Conservation (phyloP, 2,329 filamentous ascomycete species). For the Fusarium staphyleae region DNA sequence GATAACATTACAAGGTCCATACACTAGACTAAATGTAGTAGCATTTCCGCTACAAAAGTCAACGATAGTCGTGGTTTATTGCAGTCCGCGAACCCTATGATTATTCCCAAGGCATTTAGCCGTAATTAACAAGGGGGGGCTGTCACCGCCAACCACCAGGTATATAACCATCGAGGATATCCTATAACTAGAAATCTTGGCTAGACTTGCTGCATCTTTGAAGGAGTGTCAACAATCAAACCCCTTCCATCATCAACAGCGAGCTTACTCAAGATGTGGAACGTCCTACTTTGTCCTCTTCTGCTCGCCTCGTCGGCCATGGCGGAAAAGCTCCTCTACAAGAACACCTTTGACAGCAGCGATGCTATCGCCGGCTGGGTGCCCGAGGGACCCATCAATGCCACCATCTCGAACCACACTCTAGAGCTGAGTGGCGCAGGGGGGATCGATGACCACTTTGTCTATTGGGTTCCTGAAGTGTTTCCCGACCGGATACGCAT, state of each 20-base stretch:
- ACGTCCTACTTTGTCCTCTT: slow-evolving; percentile 5
- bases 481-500: slow-evolving; percentile 37
- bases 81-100: neutral
- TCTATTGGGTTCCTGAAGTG: slow-evolving; percentile 34
- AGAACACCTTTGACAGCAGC: slow-evolving; percentile 29
- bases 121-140: neutral
- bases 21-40: slow-evolving; percentile 12
- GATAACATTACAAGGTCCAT: neutral
- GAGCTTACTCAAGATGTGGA: slow-evolving; percentile 3
- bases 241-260: no score
- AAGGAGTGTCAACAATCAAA: no score
- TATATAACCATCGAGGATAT: neutral
- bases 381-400: slow-evolving; percentile 30
- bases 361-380: slow-evolving; percentile 28
- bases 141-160: neutral
- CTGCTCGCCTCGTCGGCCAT: slow-evolving; percentile 5
- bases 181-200: no score
- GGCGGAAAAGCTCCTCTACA: slow-evolving; percentile 32
- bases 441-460: slow-evolving; percentile 28
- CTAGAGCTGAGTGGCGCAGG: slow-evolving; percentile 30
- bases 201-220: no score
- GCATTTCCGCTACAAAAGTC: neutral
- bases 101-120: neutral
- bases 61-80: neutral
- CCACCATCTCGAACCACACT: slow-evolving; percentile 32